phyloP scores from a whole-genome alignment of 306 rosid genomes.

The Sicyos baderoa region DNA sequence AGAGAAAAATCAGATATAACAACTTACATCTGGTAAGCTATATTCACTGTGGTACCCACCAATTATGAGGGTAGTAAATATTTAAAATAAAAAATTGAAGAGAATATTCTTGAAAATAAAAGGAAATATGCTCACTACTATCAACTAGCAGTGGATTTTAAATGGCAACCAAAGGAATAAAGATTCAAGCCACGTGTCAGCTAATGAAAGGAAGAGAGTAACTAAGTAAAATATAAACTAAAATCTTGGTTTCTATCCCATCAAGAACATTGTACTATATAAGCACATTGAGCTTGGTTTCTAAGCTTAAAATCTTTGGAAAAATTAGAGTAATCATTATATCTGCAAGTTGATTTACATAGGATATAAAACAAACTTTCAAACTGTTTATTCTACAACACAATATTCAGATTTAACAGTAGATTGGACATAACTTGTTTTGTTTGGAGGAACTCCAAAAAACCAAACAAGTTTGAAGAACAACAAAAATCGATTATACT shows the following conservation, averaged over 20 bases:
- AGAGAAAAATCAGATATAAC: background rate
- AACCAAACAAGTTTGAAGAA: background rate
- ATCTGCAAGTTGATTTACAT: background rate
- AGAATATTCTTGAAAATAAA: conserved; percentile 5
- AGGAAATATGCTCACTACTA: background rate
- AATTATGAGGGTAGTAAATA: background rate
- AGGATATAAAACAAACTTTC: background rate
- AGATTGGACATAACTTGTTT: background rate
- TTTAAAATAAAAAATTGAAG: background rate
- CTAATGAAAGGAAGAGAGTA: background rate
- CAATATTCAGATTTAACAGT: background rate
- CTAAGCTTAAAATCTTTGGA: conserved; percentile 3
- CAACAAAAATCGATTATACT: background rate
- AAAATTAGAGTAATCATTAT: background rate
- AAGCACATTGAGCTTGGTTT: conserved; percentile 10
- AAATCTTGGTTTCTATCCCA: background rate
- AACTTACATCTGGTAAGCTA: background rate
- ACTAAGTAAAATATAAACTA: background rate
- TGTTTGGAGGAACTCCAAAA: background rate
- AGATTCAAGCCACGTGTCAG: background rate
- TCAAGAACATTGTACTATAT: conserved; percentile 11
- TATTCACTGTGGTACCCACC: background rate
- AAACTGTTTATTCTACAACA: background rate
- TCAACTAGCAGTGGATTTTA: conserved; percentile 9
- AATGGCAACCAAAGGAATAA: conserved; percentile 7